phyloP scores from a whole-genome alignment of 1,139 yeast genomes.

The Candida smagusa region DNA sequence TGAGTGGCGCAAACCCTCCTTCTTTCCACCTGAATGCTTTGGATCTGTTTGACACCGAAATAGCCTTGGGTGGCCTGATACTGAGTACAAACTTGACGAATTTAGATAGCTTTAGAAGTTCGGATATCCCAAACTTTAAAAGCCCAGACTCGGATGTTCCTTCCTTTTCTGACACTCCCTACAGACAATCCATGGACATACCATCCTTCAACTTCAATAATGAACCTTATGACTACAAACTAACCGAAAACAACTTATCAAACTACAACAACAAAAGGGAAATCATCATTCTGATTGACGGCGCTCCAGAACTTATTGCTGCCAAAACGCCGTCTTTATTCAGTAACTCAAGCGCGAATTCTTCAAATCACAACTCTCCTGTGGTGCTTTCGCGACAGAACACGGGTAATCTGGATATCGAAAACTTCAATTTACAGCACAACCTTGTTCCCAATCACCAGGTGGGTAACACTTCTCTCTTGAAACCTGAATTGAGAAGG shows the following conservation, averaged over 20 bases:
- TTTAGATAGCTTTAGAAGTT: slow-evolving; percentile 8
- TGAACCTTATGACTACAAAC: slow-evolving; percentile 6
- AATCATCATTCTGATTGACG: slow-evolving; percentile 30
- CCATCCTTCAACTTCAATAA: not conserved
- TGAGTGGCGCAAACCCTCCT: slow-evolving; percentile 17
- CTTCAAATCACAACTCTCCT: slow-evolving; percentile 25
- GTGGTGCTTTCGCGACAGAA: slow-evolving; percentile 10
- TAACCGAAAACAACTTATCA: slow-evolving; percentile 30
- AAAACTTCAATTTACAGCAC: slow-evolving; percentile 2
- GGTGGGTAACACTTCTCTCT: slow-evolving; percentile 11
- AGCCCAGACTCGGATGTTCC: slow-evolving; percentile 10
- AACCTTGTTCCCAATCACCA: slow-evolving; percentile 18
- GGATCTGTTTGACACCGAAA: slow-evolving; percentile 30
- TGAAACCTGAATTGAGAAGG: slow-evolving; percentile 35
- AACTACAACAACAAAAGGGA: slow-evolving; percentile 17
- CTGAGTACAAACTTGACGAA: slow-evolving; percentile 34
- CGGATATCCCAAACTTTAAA: slow-evolving; percentile 2
- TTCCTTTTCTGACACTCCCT: slow-evolving; percentile 1
- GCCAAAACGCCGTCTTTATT: slow-evolving; percentile 44
- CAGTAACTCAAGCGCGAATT: slow-evolving; percentile 38
- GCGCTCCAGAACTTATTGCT: slow-evolving; percentile 33
- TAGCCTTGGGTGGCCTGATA: slow-evolving; percentile 41
- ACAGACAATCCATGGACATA: not conserved
- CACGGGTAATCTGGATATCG: slow-evolving; percentile 8
- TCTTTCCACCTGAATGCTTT: slow-evolving; percentile 8